A percentile compares a stretch with the other conserved stretches of the same genome.
Conservation (phyloP, 306 rosid species). For the Cicer judaicum region DNA sequence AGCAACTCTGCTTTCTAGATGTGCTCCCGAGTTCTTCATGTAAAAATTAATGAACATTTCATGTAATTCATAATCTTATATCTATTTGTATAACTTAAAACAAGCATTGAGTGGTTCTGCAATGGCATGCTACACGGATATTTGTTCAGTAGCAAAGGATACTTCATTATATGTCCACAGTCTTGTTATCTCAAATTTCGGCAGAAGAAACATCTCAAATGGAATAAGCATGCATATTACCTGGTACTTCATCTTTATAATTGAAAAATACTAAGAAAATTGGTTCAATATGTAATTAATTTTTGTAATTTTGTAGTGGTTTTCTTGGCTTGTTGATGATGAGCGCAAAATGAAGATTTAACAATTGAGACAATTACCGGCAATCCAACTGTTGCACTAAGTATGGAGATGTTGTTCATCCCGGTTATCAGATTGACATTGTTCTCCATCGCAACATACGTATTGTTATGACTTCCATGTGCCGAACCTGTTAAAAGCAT, state of each 20-base stretch:
- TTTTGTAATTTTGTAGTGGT: neutral
- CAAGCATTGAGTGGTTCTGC: neutral
- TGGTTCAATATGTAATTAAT: neutral
- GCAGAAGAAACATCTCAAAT: constrained; percentile 3
- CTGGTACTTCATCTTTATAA: constrained; percentile 5
- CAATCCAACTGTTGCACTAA: constrained; percentile 84
- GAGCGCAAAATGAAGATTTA: constrained; percentile 24
- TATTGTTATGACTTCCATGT: constrained; percentile 57
- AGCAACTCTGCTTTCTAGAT: constrained; percentile 64
- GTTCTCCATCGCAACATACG: constrained; percentile 48
- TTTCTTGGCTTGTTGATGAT: constrained; percentile 34
- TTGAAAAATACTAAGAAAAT: neutral
- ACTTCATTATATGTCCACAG: neutral
- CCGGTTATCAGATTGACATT: constrained; percentile 59
- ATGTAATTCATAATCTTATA: constrained; percentile 24
- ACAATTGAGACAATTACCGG: constrained; percentile 57
- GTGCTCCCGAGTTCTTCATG: constrained; percentile 78
- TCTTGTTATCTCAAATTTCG: neutral
- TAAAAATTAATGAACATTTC: constrained; percentile 31
- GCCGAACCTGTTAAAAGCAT: constrained; percentile 64
- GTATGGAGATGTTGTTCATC: constrained; percentile 71
- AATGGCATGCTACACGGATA: neutral
- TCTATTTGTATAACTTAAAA: constrained; percentile 19
- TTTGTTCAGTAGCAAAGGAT: constrained; percentile 17
- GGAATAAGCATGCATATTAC: constrained; percentile 25